phyloP scores from a whole-genome alignment of 768 basidiomycete genomes.

The Tylopilus balloui region DNA sequence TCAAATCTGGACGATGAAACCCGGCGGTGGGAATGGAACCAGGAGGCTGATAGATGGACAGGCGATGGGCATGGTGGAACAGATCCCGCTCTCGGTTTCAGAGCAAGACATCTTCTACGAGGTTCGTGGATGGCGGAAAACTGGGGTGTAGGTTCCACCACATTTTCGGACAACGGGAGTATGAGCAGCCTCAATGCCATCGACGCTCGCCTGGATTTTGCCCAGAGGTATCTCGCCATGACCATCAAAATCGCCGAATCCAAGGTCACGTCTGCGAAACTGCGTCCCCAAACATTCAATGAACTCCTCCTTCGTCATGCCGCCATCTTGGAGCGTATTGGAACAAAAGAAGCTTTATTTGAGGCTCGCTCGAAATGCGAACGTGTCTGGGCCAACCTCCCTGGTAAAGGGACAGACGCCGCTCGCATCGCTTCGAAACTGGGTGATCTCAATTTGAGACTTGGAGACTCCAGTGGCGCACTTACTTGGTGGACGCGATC shows the following conservation, averaged over 20 bases:
- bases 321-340: slow-evolving; percentile 56
- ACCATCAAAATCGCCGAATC: slow-evolving; percentile 46
- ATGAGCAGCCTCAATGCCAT: slow-evolving; percentile 41
- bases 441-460: slow-evolving; percentile 57
- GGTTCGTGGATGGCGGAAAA: slow-evolving; percentile 69
- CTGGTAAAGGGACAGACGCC: slow-evolving; percentile 38
- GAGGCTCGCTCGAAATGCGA: slow-evolving; percentile 56
- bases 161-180: slow-evolving; percentile 33
- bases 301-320: slow-evolving; percentile 57
- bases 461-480: slow-evolving; percentile 52
- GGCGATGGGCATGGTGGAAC: slow-evolving; percentile 59
- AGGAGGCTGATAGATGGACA: slow-evolving; percentile 59
- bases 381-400: slow-evolving; percentile 49
- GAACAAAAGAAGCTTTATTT: slow-evolving; percentile 43
- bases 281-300: slow-evolving; percentile 48
- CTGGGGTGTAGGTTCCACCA: slow-evolving; percentile 52
- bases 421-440: slow-evolving; percentile 61
- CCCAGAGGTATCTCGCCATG: slow-evolving; percentile 49
- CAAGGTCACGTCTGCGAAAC: slow-evolving; percentile 33
- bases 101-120: slow-evolving; percentile 57
- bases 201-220: slow-evolving; percentile 51
- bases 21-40: slow-evolving; percentile 64
- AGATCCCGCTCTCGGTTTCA: slow-evolving; percentile 63
- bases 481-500: slow-evolving; percentile 66
- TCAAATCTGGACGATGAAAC: slow-evolving; percentile 48